Evolutionary conservation across 1,284 basidiomycete species (phyloP).

Genomic region (Leccinum pachyderme): DNA sequence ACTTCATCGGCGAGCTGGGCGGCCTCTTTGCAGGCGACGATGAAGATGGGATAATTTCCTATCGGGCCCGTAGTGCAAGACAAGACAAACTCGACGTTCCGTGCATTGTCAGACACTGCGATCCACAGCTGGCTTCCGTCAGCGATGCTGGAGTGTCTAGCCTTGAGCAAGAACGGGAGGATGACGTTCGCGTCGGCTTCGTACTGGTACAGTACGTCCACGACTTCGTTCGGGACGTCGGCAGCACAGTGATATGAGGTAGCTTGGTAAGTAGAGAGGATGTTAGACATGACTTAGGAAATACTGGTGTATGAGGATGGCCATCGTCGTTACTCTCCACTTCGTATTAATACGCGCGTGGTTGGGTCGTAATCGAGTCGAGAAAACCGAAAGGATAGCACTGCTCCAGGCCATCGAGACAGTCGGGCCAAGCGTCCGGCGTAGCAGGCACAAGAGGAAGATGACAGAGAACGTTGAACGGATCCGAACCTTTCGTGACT

Average conservation of each 20-base stretch:
- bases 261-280: background rate
- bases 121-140: slow-evolving; percentile 50
- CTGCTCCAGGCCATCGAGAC: background rate
- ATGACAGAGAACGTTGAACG: slow-evolving; percentile 8
- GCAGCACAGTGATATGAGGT: slow-evolving; percentile 11
- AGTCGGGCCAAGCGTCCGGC: background rate
- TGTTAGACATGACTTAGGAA: slow-evolving; percentile 4
- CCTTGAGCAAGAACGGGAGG: slow-evolving; percentile 44
- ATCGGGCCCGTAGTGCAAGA: slow-evolving; percentile 53
- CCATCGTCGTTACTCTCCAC: background rate
- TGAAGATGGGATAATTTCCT: slow-evolving; percentile 61
- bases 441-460: background rate
- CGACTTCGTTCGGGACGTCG: slow-evolving; percentile 36
- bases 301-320: background rate
- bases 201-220: slow-evolving; percentile 38
- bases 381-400: background rate
- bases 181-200: slow-evolving; percentile 53
- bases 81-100: slow-evolving; percentile 50
- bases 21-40: slow-evolving; percentile 41
- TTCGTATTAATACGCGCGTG: background rate
- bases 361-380: background rate
- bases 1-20: slow-evolving; percentile 28
- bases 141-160: slow-evolving; percentile 10
- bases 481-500: background rate
- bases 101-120: slow-evolving; percentile 33